Conservation (phyloP, 2,329 filamentous ascomycete genomes). For the Microcyclospora tardicrescens region DNA sequence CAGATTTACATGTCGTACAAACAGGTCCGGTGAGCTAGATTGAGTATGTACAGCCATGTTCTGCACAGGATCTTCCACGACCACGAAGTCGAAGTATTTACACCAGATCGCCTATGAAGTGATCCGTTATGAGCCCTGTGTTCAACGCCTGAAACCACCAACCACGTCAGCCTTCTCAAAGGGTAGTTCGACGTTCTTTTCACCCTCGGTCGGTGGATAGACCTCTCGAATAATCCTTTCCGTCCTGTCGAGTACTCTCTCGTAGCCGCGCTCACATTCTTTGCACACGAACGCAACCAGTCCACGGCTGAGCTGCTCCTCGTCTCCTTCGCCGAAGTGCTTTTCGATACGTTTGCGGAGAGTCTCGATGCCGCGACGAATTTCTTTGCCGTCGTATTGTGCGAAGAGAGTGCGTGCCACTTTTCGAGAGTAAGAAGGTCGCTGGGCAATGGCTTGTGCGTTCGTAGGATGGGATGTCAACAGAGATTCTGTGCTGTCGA, state of each 20-base stretch:
- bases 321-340: conserved; percentile 85
- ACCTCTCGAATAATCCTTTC: conserved; percentile 29
- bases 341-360: conserved; percentile 89
- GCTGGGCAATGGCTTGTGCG: conserved; percentile 52
- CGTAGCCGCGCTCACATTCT: conserved; percentile 46
- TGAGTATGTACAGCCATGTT: no score
- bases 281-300: conserved; percentile 48
- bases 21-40: no score
- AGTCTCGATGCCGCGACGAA: conserved; percentile 66
- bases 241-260: conserved; percentile 38
- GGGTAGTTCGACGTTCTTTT: conserved; percentile 31
- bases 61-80: no score
- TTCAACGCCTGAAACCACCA: conserved; percentile 21
- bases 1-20: no score
- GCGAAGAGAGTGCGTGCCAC: conserved; percentile 79
- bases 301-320: conserved; percentile 49
- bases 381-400: conserved; percentile 68
- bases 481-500: conserved; percentile 73
- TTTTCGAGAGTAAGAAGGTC: conserved; percentile 69
- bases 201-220: conserved; percentile 26
- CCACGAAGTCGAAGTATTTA: no score
- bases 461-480: conserved; percentile 40
- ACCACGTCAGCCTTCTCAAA: conserved; percentile 24
- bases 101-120: no score
- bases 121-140: neutral